These are phyloP conservation scores for Dittrichia graveolens DNA, from an alignment of 129 eudicot species.

Conservation along the genomic window DNA sequence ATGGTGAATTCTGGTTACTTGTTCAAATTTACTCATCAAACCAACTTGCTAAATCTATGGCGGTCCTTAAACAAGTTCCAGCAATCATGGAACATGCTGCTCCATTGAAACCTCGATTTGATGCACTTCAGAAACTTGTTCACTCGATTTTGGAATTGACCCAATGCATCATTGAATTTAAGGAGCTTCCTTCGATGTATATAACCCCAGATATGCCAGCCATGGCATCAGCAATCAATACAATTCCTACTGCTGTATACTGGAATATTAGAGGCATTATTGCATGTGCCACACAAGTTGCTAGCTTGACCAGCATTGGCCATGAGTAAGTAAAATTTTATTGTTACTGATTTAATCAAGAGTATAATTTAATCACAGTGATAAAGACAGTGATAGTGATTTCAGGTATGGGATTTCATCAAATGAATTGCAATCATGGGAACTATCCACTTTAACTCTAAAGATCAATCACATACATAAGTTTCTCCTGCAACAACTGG, in stretches of 20 bases:
- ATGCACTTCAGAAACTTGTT: constrained; percentile 53
- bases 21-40: constrained; percentile 59
- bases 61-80: constrained; percentile 66
- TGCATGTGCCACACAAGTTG: constrained; percentile 53
- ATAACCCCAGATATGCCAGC: constrained; percentile 55
- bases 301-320: constrained; percentile 57
- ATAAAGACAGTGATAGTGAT: background rate
- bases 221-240: constrained; percentile 46
- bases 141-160: constrained; percentile 54
- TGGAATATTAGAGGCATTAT: constrained; percentile 67
- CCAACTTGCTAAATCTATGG: constrained; percentile 75
- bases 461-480: constrained; percentile 64
- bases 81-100: constrained; percentile 46
- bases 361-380: background rate
- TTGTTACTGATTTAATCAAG: background rate
- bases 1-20: constrained; percentile 89
- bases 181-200: constrained; percentile 55
- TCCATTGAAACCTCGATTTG: constrained; percentile 52
- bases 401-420: constrained; percentile 56
- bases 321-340: constrained; percentile 50
- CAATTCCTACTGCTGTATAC: constrained; percentile 67
- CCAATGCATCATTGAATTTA: constrained; percentile 49
- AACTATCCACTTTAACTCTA: constrained; percentile 51
- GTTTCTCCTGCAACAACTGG: constrained; percentile 42
- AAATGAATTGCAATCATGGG: constrained; percentile 59